Evolutionary conservation across 768 basidiomycete genomes (phyloP), one percentile per base, ranked within the genome.

Genomic region (Tulasnella sp.): DNA sequence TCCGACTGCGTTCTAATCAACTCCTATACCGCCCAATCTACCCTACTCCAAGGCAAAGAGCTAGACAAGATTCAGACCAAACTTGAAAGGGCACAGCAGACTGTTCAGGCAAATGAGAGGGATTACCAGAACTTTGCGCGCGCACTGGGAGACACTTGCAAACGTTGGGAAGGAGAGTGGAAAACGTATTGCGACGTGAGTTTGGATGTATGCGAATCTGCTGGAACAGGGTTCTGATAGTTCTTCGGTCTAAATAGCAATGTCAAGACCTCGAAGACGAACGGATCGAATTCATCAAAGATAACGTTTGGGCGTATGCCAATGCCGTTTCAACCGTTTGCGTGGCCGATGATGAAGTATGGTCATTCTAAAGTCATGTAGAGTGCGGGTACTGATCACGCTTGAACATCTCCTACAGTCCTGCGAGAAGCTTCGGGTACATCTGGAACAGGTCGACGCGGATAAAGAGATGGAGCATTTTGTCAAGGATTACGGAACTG

Each of bases 201-300:
- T 78, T 0, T 14, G 25, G 29, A 19, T 2, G 19, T 29, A 34
- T 17, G 49, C 17, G 29, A 17, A 38, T 12, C 11, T 73, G 5
- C 2, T 42, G 14, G 52, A 15, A 17, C 39, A 29, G n/a, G 9
- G 15, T 17, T 38, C 36, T 29, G 39, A 77, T 1, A 17, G 17
- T 25, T 5, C 25, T 34, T 76, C 0, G 17, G 6, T 0, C 17
- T 22, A 8, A 76, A 2, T 72, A 82, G 82, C 89, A 88, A 64
- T 94, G 94, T 78, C 97, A 99, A 83, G 97, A 99, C 84, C 84
- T 97, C 71, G 97, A 99, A 81, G 96, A 98, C 80, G 91, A 96
- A 77, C 88, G 97, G n/a, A 84, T 96, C 81, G 94, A 96, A 77
- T 94, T 97, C 82, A 90, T 92, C 85, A 98, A 97, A 84, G 94